phyloP scores from a whole-genome alignment of 1,284 basidiomycete species.

The Coniferiporia weirii region DNA sequence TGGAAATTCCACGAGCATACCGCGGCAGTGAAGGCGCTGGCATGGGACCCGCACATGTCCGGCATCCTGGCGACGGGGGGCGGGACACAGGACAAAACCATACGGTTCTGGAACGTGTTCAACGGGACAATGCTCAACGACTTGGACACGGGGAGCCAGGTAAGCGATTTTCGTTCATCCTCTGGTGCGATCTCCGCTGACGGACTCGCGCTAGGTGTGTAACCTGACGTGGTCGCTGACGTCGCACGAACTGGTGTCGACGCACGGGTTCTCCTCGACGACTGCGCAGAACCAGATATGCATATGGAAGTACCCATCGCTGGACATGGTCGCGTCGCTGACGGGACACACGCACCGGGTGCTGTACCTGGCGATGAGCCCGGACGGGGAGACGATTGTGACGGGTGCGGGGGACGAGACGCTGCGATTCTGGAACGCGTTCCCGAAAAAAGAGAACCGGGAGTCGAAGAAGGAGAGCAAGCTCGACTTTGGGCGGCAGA shows the following conservation, averaged over 20 bases:
- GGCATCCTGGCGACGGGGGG: slow-evolving; percentile 95
- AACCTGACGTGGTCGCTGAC: slow-evolving; percentile 96
- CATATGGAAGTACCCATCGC: slow-evolving; percentile 94
- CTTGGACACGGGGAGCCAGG: slow-evolving; percentile 91
- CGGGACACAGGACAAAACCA: slow-evolving; percentile 96
- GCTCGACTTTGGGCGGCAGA: slow-evolving; percentile 59
- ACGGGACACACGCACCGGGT: slow-evolving; percentile 95
- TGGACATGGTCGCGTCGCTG: slow-evolving; percentile 90
- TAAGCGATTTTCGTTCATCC: slow-evolving; percentile 33
- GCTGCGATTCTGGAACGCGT: slow-evolving; percentile 93
- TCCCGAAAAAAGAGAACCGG: slow-evolving; percentile 60
- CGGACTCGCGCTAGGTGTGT: slow-evolving; percentile 66
- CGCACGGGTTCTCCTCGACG: slow-evolving; percentile 93
- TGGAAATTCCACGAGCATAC: slow-evolving; percentile 96
- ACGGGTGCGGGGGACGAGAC: slow-evolving; percentile 99
- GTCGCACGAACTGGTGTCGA: slow-evolving; percentile 95
- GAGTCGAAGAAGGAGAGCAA: slow-evolving; percentile 42
- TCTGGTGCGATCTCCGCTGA: not conserved
- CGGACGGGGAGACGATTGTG: slow-evolving; percentile 95
- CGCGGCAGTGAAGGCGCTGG: slow-evolving; percentile 96
- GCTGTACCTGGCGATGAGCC: slow-evolving; percentile 94
- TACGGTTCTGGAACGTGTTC: slow-evolving; percentile 94
- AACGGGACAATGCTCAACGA: slow-evolving; percentile 83
- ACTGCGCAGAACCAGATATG: slow-evolving; percentile 97
- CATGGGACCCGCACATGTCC: slow-evolving; percentile 94